Base-by-base conservation (phyloP, 192 early-diverging fungal genomes). In the Coemansia sp. region DNA sequence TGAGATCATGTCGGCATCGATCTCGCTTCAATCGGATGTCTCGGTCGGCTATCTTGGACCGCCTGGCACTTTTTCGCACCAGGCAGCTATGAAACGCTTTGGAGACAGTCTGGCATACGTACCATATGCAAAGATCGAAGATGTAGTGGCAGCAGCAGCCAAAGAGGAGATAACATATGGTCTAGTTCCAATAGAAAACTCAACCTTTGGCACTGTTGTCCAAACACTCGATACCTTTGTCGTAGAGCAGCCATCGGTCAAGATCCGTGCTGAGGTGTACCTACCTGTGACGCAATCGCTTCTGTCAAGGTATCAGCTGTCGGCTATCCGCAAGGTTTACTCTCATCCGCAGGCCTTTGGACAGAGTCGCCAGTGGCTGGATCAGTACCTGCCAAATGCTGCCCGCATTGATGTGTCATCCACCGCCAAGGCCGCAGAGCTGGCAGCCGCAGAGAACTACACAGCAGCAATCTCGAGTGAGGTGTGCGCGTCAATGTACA, bases 161-260 rank as follows among this genome's bases (percentile, higher is more conserved):
- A 81, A 82, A 9, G 87, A 87, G 22, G 81, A 80, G 23, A 80
- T 85, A 3, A 90, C 87, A n/a, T 96, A 93, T 61, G 93, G 93
- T 7, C 71, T 98, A 52, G 88, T 98, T 5, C 96, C 96, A 2
- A 92, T 94, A 67, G 96, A 98, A 68, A 98, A 98, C 74, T 96
- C 94, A 9, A 90, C 87, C 17, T 85, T 82, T 76, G 95, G 95
- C 38, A 83, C 84, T 11, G 95, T 98, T 3, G 83, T 87, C 8
- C 71, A 88, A 47, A 94, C 95, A 0, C 73, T 98, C 17, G 94
- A 98, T 62, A 67, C 78, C 45, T 88, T 95, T 58, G 71, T 82
- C 22, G 34, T 37, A 1, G 80, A 79, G 17, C 70, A 86, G 42
- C 76, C 76, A 9, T 38, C 53, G 6, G 69, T 88, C 33, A 79